A percentile compares a stretch with the other conserved stretches of the same genome.
These are phyloP conservation scores for Skeletonema tropicum DNA, from an alignment of 108 stramenopile genomes.

Conservation along the genomic window DNA sequence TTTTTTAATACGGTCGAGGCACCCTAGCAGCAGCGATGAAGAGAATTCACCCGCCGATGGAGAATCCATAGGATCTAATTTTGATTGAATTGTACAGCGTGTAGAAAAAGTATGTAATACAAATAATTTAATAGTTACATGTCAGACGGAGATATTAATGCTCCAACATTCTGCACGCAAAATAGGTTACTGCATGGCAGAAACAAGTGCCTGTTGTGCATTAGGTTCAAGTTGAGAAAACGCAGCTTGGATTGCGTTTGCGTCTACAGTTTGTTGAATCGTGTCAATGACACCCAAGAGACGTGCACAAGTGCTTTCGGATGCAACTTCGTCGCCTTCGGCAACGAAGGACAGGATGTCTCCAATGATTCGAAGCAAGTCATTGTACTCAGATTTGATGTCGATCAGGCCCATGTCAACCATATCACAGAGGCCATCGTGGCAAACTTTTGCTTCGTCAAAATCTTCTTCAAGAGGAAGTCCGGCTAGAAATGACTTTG, in stretches of 20 bases:
- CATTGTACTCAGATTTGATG: conserved; percentile 5
- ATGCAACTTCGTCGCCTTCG: conserved; percentile 66
- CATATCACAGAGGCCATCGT: conserved; percentile 67
- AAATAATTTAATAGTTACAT: too few species aligned
- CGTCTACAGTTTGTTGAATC: conserved; percentile 48
- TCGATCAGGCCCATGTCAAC: conserved; percentile 52
- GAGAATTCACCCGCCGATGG: too few species aligned
- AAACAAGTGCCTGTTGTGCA: conserved; percentile 49
- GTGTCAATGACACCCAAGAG: conserved; percentile 45
- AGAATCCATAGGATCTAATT: too few species aligned
- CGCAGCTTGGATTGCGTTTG: conserved; percentile 40
- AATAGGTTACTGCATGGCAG: conserved; percentile 35
- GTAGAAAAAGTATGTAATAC: background rate
- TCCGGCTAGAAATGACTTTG: conserved; percentile 51
- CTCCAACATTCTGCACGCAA: too few species aligned
- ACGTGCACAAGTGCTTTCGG: conserved; percentile 50
- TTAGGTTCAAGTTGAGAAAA: conserved; percentile 42
- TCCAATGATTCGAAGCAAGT: conserved; percentile 53
- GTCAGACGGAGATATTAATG: too few species aligned
- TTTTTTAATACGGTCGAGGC: too few species aligned
- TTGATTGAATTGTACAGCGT: too few species aligned
- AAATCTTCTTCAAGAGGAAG: conserved; percentile 75
- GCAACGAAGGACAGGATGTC: conserved; percentile 48
- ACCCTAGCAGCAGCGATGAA: too few species aligned
- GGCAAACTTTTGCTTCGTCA: conserved; percentile 76